These are phyloP conservation scores for Ciborinia camelliae DNA, from an alignment of 2,329 filamentous ascomycete species.

Conservation along the genomic window DNA sequence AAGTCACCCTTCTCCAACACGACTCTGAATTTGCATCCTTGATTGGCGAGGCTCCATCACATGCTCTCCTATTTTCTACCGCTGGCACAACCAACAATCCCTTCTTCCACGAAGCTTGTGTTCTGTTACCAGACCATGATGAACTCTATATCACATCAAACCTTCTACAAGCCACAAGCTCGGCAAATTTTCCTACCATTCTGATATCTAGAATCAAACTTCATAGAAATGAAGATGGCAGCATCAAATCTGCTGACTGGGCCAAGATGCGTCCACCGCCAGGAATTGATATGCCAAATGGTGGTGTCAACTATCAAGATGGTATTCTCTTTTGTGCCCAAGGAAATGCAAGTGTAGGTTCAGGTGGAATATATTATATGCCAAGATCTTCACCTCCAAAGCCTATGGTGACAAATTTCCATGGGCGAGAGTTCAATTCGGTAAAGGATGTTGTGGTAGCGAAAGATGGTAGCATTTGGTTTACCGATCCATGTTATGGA, in stretches of 20 bases:
- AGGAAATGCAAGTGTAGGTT: slow-evolving; percentile 17
- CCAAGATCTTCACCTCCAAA: slow-evolving; percentile 23
- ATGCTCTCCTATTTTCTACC: slow-evolving; percentile 45
- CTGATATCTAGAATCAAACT: slow-evolving; percentile 46
- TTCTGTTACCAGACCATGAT: slow-evolving; percentile 40
- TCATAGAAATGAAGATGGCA: slow-evolving; percentile 28
- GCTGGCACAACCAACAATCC: slow-evolving; percentile 42
- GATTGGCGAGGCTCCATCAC: slow-evolving; percentile 38
- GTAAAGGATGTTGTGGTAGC: slow-evolving; percentile 57
- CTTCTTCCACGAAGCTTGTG: slow-evolving; percentile 47
- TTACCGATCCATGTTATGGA: slow-evolving; percentile 61
- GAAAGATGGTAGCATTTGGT: slow-evolving; percentile 57
- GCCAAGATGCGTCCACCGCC: slow-evolving; percentile 40
- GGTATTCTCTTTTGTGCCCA: slow-evolving; percentile 33
- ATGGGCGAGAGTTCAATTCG: slow-evolving; percentile 56
- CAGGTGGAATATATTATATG: slow-evolving; percentile 29
- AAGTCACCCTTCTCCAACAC: slow-evolving; percentile 41
- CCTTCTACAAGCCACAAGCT: slow-evolving; percentile 41
- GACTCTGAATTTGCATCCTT: slow-evolving; percentile 39
- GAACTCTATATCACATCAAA: slow-evolving; percentile 48
- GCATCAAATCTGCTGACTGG: slow-evolving; percentile 38
- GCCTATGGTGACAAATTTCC: slow-evolving; percentile 54
- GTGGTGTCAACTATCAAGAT: slow-evolving; percentile 27
- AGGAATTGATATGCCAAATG: slow-evolving; percentile 37
- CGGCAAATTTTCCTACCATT: slow-evolving; percentile 42